Conservation (phyloP, 352 stramenopile genomes). For the Globisporangium yorkense region DNA sequence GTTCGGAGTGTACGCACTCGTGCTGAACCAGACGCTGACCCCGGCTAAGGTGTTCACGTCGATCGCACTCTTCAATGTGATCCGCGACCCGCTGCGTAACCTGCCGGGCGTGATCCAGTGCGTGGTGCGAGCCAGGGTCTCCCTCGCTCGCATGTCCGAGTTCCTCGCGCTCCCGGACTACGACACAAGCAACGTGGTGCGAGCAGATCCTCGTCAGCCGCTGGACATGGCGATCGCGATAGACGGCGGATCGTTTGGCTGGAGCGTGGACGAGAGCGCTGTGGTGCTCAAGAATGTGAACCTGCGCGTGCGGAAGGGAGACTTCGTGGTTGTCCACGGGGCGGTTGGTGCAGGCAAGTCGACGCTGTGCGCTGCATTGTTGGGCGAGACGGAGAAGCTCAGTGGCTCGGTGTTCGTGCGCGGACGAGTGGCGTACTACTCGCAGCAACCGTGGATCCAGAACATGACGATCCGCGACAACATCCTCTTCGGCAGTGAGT, state of each 20-base stretch:
- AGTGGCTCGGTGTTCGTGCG: conserved; percentile 76
- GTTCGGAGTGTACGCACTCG: conserved; percentile 30
- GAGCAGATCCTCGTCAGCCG: neutral
- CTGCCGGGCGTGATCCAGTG: conserved; percentile 13
- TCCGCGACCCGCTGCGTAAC: conserved; percentile 25
- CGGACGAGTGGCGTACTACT: too few relatives aligned
- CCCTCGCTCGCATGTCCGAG: conserved; percentile 22
- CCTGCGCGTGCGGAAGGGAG: conserved; percentile 22
- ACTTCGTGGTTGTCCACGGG: conserved; percentile 43
- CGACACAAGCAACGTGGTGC: conserved; percentile 11
- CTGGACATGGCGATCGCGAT: conserved; percentile 9
- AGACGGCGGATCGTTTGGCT: conserved; percentile 3
- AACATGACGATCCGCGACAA: conserved; percentile 55
- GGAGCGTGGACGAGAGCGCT: conserved; percentile 10
- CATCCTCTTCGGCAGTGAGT: conserved; percentile 83
- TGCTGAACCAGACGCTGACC: conserved; percentile 23
- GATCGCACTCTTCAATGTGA: conserved; percentile 32
- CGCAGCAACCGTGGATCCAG: too few relatives aligned
- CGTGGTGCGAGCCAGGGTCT: conserved; percentile 6
- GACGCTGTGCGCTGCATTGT: conserved; percentile 29
- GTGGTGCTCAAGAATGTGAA: conserved; percentile 40
- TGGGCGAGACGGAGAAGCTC: conserved; percentile 86
- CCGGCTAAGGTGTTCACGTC: conserved; percentile 45
- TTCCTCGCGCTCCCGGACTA: conserved; percentile 22
- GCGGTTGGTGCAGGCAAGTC: conserved; percentile 43